These are phyloP conservation scores for Penicillium sp. DNA, from an alignment of 2,329 filamentous ascomycete genomes.

Conservation along the genomic window DNA sequence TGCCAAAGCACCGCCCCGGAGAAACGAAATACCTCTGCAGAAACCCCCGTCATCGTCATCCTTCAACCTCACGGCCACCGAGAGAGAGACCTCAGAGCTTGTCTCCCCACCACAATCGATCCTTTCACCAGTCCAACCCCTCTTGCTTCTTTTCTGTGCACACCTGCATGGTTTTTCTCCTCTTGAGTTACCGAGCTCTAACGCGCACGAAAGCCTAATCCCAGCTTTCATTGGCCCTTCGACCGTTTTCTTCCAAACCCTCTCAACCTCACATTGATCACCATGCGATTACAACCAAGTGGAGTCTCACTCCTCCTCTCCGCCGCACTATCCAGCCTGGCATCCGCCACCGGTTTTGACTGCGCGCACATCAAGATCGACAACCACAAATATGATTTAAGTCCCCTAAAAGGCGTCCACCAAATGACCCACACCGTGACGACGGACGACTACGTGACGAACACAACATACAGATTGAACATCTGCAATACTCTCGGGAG, in stretches of 20 bases:
- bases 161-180: slow-evolving; percentile 1
- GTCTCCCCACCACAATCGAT: neutral
- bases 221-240: slow-evolving; percentile 3
- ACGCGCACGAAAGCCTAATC: slow-evolving; percentile 4
- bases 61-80: slow-evolving; percentile 6
- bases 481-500: slow-evolving; percentile 35
- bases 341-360: slow-evolving; percentile 37
- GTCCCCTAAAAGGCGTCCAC: slow-evolving; percentile 40
- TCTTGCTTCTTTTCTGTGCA: slow-evolving; percentile 1
- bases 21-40: slow-evolving; percentile 31
- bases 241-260: neutral
- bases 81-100: neutral
- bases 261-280: slow-evolving; percentile 7
- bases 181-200: slow-evolving; percentile 9
- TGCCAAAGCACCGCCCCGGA: slow-evolving; percentile 21
- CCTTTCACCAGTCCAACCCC: neutral
- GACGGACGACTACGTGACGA: slow-evolving; percentile 28
- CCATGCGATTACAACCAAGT: slow-evolving; percentile 36
- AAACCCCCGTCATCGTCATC: slow-evolving; percentile 17
- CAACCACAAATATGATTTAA: slow-evolving; percentile 42
- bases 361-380: slow-evolving; percentile 39
- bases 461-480: slow-evolving; percentile 41
- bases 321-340: slow-evolving; percentile 28
- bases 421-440: slow-evolving; percentile 33
- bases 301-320: slow-evolving; percentile 28